Percentiles rank a stretch among this genome's conserved stretches.
These are phyloP conservation scores for Alternaria sp. DNA, from an alignment of 2,329 filamentous ascomycete genomes.

Conservation along the genomic window DNA sequence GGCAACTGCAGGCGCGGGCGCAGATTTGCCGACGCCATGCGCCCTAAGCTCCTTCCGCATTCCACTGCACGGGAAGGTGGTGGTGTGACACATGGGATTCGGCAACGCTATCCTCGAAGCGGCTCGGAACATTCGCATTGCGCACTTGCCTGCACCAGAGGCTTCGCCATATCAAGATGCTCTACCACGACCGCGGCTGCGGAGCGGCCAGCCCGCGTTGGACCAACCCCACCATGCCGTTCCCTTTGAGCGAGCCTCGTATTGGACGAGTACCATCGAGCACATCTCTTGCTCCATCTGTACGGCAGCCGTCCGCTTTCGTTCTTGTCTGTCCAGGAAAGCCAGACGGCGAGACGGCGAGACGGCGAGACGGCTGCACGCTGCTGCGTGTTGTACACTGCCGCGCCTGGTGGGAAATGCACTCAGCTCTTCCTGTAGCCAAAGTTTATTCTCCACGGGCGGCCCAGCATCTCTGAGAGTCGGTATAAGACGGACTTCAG, in stretches of 20 bases:
- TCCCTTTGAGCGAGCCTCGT: constrained; percentile 37
- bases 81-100: constrained; percentile 41
- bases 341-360: constrained; percentile 35
- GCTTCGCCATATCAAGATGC: constrained; percentile 52
- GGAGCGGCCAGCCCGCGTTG: constrained; percentile 54
- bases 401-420: constrained; percentile 33
- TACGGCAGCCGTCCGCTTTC: constrained; percentile 43
- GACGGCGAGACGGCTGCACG: constrained; percentile 39
- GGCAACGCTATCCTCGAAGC: constrained; percentile 31
- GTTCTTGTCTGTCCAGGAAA: constrained; percentile 34
- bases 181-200: constrained; percentile 57
- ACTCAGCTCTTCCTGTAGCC: constrained; percentile 33
- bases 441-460: constrained; percentile 35
- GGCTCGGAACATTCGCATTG: constrained; percentile 38
- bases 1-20: constrained; percentile 34
- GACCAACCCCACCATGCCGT: constrained; percentile 45
- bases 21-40: constrained; percentile 42
- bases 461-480: constrained; percentile 27
- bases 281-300: constrained; percentile 49
- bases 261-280: constrained; percentile 37
- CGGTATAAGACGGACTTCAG: constrained; percentile 49
- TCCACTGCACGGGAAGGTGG: constrained; percentile 31
- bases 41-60: constrained; percentile 25
- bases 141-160: constrained; percentile 37
- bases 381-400: constrained; percentile 41